phyloP scores from a whole-genome alignment of 2,329 filamentous ascomycete genomes.

The Trichoderma atrobrunneum region DNA sequence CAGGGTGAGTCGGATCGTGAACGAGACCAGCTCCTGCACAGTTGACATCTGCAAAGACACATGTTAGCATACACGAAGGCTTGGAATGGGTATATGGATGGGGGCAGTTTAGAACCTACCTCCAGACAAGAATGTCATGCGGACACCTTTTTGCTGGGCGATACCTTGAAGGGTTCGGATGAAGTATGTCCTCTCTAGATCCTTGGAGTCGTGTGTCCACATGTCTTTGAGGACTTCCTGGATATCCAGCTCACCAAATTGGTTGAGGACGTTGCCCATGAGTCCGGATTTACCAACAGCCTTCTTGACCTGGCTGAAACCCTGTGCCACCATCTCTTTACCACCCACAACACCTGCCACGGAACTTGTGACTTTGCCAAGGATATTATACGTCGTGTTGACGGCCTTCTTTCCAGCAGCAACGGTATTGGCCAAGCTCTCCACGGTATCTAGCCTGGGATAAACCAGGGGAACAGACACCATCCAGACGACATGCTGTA shows the following conservation, averaged over 20 bases:
- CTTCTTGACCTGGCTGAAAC: conserved; percentile 93
- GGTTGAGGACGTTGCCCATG: conserved; percentile 93
- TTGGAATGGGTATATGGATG: neutral
- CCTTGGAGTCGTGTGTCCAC: conserved; percentile 98
- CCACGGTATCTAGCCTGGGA: conserved; percentile 84
- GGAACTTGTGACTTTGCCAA: conserved; percentile 92
- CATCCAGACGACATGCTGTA: conserved; percentile 98
- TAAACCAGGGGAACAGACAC: conserved; percentile 88
- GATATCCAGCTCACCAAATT: conserved; percentile 93
- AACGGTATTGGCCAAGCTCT: conserved; percentile 86
- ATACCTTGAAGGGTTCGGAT: conserved; percentile 96
- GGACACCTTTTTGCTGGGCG: conserved; percentile 87
- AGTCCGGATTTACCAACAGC: conserved; percentile 92
- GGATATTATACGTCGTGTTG: conserved; percentile 92
- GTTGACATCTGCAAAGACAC: conserved; percentile 63
- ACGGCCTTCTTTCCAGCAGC: conserved; percentile 95
- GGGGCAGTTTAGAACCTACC: conserved; percentile 45
- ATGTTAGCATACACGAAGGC: neutral
- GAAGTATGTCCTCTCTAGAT: conserved; percentile 92
- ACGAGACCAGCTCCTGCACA: conserved; percentile 88
- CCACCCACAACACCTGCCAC: conserved; percentile 94
- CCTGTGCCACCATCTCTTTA: conserved; percentile 86
- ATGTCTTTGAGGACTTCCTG: conserved; percentile 92
- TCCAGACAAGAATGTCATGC: conserved; percentile 96
- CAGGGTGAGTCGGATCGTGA: conserved; percentile 87